These are phyloP conservation scores for Vigna radiata DNA, from an alignment of 306 rosid genomes.

Conservation along the genomic window DNA sequence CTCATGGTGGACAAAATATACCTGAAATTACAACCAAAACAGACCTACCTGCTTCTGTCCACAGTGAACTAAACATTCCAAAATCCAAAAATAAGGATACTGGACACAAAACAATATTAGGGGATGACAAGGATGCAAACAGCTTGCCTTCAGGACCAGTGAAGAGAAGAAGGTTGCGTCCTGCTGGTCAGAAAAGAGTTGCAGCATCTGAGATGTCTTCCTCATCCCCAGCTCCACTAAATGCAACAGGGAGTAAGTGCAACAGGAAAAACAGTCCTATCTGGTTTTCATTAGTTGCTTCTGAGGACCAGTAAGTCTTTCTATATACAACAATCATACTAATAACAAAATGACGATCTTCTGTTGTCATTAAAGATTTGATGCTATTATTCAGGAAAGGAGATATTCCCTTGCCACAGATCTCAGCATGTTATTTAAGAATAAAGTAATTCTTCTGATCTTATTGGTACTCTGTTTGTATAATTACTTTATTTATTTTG, in stretches of 20 bases:
- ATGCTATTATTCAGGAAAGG: constrained; percentile 77
- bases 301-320: constrained; percentile 78
- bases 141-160: constrained; percentile 60
- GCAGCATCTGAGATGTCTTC: constrained; percentile 63
- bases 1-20: constrained; percentile 52
- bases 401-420: constrained; percentile 86
- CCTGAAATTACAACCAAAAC: constrained; percentile 58
- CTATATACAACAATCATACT: constrained; percentile 13
- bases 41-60: constrained; percentile 52
- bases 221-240: constrained; percentile 66
- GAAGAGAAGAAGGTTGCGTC: constrained; percentile 70
- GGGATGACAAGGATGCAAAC: constrained; percentile 62
- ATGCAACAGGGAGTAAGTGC: constrained; percentile 58
- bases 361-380: constrained; percentile 23
- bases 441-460: constrained; percentile 69
- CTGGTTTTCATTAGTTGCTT: constrained; percentile 96
- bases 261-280: constrained; percentile 69
- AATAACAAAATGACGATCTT: constrained; percentile 15
- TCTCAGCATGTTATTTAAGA: constrained; percentile 83
- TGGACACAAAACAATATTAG: constrained; percentile 58
- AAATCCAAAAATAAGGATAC: constrained; percentile 75
- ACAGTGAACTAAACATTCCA: constrained; percentile 50
- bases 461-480: constrained; percentile 36
- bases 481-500: not conserved
- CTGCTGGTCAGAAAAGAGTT: constrained; percentile 64